Base-by-base conservation (phyloP, 257 asterid species). In the Parsonsia alboflavescens region DNA sequence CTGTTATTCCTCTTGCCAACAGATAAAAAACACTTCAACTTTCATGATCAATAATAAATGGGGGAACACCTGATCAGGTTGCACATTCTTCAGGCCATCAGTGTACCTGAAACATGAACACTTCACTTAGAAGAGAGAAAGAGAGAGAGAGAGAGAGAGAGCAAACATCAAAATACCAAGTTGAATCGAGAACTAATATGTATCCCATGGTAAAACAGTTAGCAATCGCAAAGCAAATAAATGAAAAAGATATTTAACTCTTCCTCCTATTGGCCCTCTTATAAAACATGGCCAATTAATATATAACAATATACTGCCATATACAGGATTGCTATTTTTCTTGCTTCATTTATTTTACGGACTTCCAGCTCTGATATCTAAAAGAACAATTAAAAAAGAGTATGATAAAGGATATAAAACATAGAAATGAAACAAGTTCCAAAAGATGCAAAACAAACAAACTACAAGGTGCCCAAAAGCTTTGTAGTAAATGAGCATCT, bases 21-120 rank as follows among this genome's bases (percentile, higher is more conserved):
- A 30, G 42, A 12, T n/a, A 61, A 12, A 33, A 33, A 33, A 12
- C 42, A 24, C 68, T 16, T 73, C 30, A 16, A 42, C 19, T 42
- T 54, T 22, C 52, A 28, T 24, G 39, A n/a, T 33, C 54, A 75
- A 42, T 17, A 19, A 15, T 19, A 5, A 45, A 15, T 10, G 17
- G 3, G 77, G 78, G 74, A 45, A 74, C 77, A 93, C 98, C 96
- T 91, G 97, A 84, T 88, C 87, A 73, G 90, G 90, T 74, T 88
- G 82, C 75, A 93, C 77, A 68, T 82, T 96, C 78, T 76, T 77
- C 84, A 93, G 81, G 66, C 89, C 81, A 78, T 93, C 98, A 46
- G 97, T 91, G 73, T 93, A 93, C 98, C 98, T 93, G 88, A 62
- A 85, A 56, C 78, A 75, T 72, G 75, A 80, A 78, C 71, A 16